These are phyloP conservation scores for Paramarasmius palmivorus DNA, from an alignment of 1,284 basidiomycete genomes.

Conservation along the genomic window DNA sequence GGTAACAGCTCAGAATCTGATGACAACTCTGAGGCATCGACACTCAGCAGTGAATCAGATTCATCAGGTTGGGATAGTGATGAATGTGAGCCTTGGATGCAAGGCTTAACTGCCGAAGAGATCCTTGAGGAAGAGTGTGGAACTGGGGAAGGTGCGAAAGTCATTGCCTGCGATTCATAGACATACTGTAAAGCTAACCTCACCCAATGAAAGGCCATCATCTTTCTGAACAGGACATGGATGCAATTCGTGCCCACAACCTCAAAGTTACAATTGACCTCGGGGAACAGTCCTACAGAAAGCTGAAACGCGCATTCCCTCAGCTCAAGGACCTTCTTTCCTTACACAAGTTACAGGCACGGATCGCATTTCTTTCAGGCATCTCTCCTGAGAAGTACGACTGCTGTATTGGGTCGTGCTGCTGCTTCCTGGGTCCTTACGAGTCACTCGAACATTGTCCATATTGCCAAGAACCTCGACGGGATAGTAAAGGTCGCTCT, in stretches of 20 bases:
- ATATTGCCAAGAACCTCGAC: neutral
- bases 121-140: too few species aligned
- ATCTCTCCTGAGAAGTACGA: neutral
- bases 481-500: neutral
- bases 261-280: neutral
- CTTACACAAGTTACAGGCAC: neutral
- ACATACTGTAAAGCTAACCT: too few species aligned
- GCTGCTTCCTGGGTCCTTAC: neutral
- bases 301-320: neutral
- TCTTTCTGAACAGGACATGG: neutral
- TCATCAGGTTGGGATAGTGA: too few species aligned
- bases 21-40: too few species aligned
- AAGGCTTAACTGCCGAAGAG: too few species aligned
- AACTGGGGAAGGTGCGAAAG: too few species aligned
- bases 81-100: too few species aligned
- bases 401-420: neutral
- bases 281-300: neutral
- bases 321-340: neutral
- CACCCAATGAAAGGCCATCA: too few species aligned
- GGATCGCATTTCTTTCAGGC: neutral
- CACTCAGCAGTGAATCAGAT: too few species aligned
- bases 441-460: neutral
- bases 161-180: too few species aligned
- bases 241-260: neutral
- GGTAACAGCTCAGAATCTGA: too few species aligned